phyloP scores from a whole-genome alignment of 2,329 filamentous ascomycete genomes.

The Capronia epimyces region DNA sequence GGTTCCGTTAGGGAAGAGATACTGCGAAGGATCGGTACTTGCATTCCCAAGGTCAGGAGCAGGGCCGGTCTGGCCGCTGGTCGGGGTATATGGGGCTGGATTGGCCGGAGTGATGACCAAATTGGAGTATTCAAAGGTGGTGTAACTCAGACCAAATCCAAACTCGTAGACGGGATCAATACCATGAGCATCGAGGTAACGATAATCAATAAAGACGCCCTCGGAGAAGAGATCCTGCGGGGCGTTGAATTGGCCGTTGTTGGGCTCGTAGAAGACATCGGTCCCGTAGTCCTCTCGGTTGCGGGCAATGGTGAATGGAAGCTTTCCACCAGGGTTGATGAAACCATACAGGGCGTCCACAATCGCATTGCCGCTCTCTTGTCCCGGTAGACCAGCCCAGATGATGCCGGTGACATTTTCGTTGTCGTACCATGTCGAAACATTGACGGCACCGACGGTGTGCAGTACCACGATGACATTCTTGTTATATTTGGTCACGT shows the following conservation, averaged over 20 bases:
- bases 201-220: conserved; percentile 56
- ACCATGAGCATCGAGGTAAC: conserved; percentile 50
- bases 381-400: conserved; percentile 68
- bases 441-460: conserved; percentile 70
- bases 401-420: conserved; percentile 69
- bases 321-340: conserved; percentile 58
- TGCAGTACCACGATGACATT: conserved; percentile 94
- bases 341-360: conserved; percentile 68
- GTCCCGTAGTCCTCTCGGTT: conserved; percentile 51
- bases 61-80: conserved; percentile 47
- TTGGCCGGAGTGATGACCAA: conserved; percentile 45
- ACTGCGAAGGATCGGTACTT: conserved; percentile 47
- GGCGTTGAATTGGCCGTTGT: conserved; percentile 48
- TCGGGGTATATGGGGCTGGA: conserved; percentile 48
- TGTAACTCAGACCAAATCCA: conserved; percentile 58
- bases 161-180: conserved; percentile 58
- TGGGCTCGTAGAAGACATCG: conserved; percentile 53
- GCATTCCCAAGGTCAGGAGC: conserved; percentile 50
- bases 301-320: conserved; percentile 56
- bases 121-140: conserved; percentile 57
- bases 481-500: conserved; percentile 68
- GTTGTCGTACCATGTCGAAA: conserved; percentile 57
- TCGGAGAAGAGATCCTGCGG: conserved; percentile 57
- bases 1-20: conserved; percentile 52
- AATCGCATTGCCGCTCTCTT: conserved; percentile 70